phyloP scores from a whole-genome alignment of 2,329 filamentous ascomycete species.

The Clonostachys sp. region DNA sequence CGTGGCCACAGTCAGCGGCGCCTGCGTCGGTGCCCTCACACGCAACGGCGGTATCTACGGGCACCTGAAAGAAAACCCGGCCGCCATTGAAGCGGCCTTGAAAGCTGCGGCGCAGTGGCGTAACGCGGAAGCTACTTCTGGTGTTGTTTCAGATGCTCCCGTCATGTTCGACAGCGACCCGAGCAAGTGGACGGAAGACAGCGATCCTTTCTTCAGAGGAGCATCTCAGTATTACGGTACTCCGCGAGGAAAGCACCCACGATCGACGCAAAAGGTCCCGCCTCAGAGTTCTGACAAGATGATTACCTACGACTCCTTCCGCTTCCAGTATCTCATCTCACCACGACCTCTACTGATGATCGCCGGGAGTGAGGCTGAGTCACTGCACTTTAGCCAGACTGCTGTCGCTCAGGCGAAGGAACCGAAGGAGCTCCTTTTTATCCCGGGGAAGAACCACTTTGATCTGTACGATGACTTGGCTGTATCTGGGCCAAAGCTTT shows the following conservation, averaged over 20 bases:
- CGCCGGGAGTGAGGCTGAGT: conserved; percentile 6
- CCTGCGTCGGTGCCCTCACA: conserved; percentile 19
- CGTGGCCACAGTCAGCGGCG: conserved; percentile 21
- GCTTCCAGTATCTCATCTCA: conserved; percentile 5
- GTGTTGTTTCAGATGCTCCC: not conserved
- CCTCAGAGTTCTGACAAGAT: conserved; percentile 5
- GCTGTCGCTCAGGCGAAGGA: conserved; percentile 4
- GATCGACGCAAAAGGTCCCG: conserved; percentile 2
- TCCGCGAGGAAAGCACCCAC: conserved; percentile 5
- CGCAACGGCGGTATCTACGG: conserved; percentile 8
- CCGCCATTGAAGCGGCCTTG: conserved; percentile 2
- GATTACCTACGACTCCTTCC: conserved; percentile 6
- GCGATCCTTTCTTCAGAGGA: not conserved
- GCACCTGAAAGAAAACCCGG: not conserved
- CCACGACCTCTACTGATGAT: conserved; percentile 9
- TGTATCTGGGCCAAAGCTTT: conserved; percentile 5
- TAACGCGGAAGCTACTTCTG: not conserved
- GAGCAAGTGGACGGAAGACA: not conserved
- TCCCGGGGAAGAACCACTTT: conserved; percentile 7
- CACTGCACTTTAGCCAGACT: conserved; percentile 4
- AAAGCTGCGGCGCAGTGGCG: conserved; percentile 2
- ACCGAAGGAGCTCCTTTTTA: conserved; percentile 8
- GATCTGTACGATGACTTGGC: conserved; percentile 7
- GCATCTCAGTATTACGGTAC: conserved; percentile 8
- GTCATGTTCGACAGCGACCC: not conserved